A percentile compares a stretch with the other conserved stretches of the same genome.
Conservation (phyloP, 2,329 filamentous ascomycete species). For the Penicillium sp. region DNA sequence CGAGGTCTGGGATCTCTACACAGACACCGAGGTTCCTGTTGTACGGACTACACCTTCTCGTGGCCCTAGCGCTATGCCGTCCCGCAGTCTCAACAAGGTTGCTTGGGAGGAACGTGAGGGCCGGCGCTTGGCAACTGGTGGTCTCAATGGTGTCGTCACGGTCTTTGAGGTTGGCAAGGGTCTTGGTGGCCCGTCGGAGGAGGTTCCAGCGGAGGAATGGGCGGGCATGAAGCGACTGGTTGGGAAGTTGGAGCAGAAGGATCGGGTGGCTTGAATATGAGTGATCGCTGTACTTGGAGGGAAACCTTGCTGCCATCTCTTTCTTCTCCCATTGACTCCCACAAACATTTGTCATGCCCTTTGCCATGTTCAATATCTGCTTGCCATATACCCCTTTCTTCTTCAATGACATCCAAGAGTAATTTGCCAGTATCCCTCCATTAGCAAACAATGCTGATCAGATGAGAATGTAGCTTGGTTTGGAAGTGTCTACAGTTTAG, state of each 20-base stretch:
- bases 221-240: conserved; percentile 87
- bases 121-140: conserved; percentile 82
- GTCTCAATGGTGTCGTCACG: conserved; percentile 85
- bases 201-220: conserved; percentile 86
- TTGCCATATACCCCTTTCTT: conserved; percentile 29
- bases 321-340: background rate
- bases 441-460: background rate
- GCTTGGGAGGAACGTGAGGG: conserved; percentile 93
- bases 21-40: conserved; percentile 89
- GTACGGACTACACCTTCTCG: conserved; percentile 72
- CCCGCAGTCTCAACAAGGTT: conserved; percentile 88
- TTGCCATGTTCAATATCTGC: conserved; percentile 15
- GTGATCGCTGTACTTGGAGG: background rate
- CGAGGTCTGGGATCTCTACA: conserved; percentile 92
- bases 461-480: too few species aligned
- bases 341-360: conserved; percentile 1
- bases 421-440: conserved; percentile 11
- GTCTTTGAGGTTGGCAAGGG: conserved; percentile 88
- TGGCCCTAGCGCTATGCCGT: conserved; percentile 66
- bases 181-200: conserved; percentile 79
- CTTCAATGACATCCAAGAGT: conserved; percentile 21
- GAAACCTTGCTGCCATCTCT: background rate
- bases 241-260: conserved; percentile 65
- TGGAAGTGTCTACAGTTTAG: too few species aligned
- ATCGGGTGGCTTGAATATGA: conserved; percentile 33